Conservation (phyloP, 75 land plant species). For the Gnetum montanum region DNA sequence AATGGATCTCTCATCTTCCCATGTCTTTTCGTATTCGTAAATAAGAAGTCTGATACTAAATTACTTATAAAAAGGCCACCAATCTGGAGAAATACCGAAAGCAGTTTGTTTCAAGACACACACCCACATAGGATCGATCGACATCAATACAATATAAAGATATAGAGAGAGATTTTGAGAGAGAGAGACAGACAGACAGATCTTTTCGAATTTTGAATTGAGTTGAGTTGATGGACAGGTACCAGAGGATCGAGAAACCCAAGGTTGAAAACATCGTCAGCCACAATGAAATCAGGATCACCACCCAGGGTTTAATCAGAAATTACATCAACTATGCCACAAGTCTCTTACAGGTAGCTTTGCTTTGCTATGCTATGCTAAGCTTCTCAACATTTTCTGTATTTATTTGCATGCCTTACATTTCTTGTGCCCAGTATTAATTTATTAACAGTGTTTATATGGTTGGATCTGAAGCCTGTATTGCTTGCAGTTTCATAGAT, state of each 20-base stretch:
- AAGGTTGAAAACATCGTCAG: slow-evolving; percentile 23
- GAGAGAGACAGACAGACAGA: too few relatives aligned
- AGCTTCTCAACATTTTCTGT: neutral
- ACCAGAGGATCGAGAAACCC: slow-evolving; percentile 38
- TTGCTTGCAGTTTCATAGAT: neutral
- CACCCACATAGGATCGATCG: too few relatives aligned
- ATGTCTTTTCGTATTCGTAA: too few relatives aligned
- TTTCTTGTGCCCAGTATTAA: neutral
- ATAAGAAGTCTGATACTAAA: too few relatives aligned
- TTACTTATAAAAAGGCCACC: too few relatives aligned
- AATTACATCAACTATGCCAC: slow-evolving; percentile 42
- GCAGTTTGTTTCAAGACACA: too few relatives aligned
- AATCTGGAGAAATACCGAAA: too few relatives aligned
- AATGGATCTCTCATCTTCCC: too few relatives aligned
- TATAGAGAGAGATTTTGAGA: too few relatives aligned
- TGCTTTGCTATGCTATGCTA: neutral
- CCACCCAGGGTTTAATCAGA: slow-evolving; percentile 47
- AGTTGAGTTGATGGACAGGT: slow-evolving; percentile 39
- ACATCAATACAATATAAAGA: too few relatives aligned
- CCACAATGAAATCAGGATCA: slow-evolving; percentile 36
- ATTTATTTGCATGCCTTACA: neutral
- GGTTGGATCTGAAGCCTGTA: neutral
- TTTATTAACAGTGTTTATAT: neutral
- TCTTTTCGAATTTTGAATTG: too few relatives aligned
- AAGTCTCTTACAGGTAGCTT: slow-evolving; percentile 31